Evolutionary conservation across 2,329 filamentous ascomycete species (phyloP).

Genomic region (Calonectria pauciramosa): DNA sequence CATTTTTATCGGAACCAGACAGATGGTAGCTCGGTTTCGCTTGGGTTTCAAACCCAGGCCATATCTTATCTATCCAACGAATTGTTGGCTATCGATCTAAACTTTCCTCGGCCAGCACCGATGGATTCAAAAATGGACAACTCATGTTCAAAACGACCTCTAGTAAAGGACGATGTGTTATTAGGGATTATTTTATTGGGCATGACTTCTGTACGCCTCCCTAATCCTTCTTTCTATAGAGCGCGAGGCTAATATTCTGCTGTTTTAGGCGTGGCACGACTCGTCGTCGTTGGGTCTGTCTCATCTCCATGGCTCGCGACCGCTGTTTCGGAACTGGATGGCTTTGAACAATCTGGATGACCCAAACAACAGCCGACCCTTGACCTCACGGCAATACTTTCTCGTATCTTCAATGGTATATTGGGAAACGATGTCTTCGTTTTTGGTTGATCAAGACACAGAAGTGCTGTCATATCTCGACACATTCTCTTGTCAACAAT

Average conservation of each 20-base stretch:
- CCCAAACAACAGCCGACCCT: accelerated
- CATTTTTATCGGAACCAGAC: slow-evolving; percentile 27
- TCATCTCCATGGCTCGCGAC: slow-evolving; percentile 29
- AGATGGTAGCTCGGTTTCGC: neutral
- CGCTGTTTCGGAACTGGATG: slow-evolving; percentile 31
- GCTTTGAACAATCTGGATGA: neutral
- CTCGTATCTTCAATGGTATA: slow-evolving; percentile 35
- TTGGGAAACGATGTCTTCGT: slow-evolving; percentile 35
- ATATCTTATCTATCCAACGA: slow-evolving; percentile 26
- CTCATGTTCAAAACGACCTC: neutral
- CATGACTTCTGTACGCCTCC: slow-evolving; percentile 32
- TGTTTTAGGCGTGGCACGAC: slow-evolving; percentile 31
- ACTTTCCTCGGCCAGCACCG: neutral
- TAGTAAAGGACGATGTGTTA: slow-evolving; percentile 27
- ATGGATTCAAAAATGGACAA: neutral
- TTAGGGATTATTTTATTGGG: slow-evolving; percentile 30
- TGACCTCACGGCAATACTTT: slow-evolving; percentile 6
- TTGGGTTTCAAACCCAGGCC: slow-evolving; percentile 32
- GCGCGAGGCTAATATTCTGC: neutral
- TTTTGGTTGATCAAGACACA: slow-evolving; percentile 29
- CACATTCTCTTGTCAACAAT: neutral
- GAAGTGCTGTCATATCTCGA: slow-evolving; percentile 27
- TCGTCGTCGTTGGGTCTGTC: slow-evolving; percentile 21
- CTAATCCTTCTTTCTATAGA: accelerated
- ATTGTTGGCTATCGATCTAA: neutral